Evolutionary conservation across 306 rosid species (phyloP).

Genomic region (Citrullus mucosospermus): DNA sequence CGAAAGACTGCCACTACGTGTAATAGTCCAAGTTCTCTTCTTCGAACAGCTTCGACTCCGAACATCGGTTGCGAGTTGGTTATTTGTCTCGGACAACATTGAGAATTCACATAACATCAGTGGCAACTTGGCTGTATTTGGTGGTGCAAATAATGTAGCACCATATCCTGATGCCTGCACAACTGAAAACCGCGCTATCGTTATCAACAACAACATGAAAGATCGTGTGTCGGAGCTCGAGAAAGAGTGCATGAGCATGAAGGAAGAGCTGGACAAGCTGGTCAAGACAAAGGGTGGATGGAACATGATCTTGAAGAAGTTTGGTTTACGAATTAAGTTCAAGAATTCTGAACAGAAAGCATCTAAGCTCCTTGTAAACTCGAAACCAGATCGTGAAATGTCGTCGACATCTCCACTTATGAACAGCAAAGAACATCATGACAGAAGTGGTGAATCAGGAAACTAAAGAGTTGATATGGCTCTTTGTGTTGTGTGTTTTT

Average conservation of each 20-base stretch:
- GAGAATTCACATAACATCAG: slow-evolving; percentile 41
- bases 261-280: slow-evolving; percentile 58
- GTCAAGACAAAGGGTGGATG: slow-evolving; percentile 63
- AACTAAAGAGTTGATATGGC: not conserved
- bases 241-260: slow-evolving; percentile 68
- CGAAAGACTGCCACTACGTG: slow-evolving; percentile 79
- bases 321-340: slow-evolving; percentile 37
- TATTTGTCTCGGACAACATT: slow-evolving; percentile 56
- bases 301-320: slow-evolving; percentile 48
- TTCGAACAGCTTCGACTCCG: slow-evolving; percentile 84
- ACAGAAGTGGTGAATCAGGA: not conserved
- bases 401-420: not conserved
- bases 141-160: slow-evolving; percentile 14
- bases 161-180: slow-evolving; percentile 7
- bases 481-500: not conserved
- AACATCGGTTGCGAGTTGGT: slow-evolving; percentile 74
- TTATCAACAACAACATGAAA: slow-evolving; percentile 42
- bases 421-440: not conserved
- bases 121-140: slow-evolving; percentile 32
- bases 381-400: slow-evolving; percentile 34
- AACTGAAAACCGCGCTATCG: slow-evolving; percentile 12
- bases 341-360: slow-evolving; percentile 28
- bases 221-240: slow-evolving; percentile 60
- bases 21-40: slow-evolving; percentile 74
- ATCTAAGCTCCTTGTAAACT: slow-evolving; percentile 18